These are phyloP conservation scores for Cryphonectria parasitica DNA, from an alignment of 2,329 filamentous ascomycete species.

Conservation along the genomic window DNA sequence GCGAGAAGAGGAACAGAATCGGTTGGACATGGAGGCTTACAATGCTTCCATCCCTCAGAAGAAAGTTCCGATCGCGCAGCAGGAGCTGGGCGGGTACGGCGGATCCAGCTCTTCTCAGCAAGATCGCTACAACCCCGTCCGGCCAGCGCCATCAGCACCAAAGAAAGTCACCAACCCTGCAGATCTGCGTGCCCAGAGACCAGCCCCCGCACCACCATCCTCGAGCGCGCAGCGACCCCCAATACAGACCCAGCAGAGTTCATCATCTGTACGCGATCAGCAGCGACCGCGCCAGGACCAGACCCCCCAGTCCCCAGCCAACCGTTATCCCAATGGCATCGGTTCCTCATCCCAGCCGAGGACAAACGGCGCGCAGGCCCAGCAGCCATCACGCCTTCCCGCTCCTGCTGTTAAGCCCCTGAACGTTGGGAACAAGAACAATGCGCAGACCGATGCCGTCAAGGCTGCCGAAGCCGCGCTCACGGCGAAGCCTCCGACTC, in stretches of 20 bases:
- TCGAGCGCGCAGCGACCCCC: slow-evolving; percentile 49
- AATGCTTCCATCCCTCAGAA: slow-evolving; percentile 87
- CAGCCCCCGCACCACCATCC: slow-evolving; percentile 71
- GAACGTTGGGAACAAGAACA: slow-evolving; percentile 73
- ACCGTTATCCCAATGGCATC: slow-evolving; percentile 62
- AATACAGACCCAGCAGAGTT: slow-evolving; percentile 54
- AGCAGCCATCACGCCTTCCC: slow-evolving; percentile 55
- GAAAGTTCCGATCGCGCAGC: slow-evolving; percentile 80
- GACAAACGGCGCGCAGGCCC: slow-evolving; percentile 49
- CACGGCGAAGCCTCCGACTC: slow-evolving; percentile 79
- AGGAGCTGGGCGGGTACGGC: slow-evolving; percentile 79
- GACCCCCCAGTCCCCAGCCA: slow-evolving; percentile 50
- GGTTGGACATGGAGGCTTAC: slow-evolving; percentile 82
- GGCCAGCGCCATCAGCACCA: slow-evolving; percentile 82
- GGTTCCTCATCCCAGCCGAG: slow-evolving; percentile 54
- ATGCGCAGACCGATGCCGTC: slow-evolving; percentile 65
- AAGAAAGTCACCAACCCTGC: slow-evolving; percentile 61
- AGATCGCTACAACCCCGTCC: slow-evolving; percentile 83
- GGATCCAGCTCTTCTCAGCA: slow-evolving; percentile 50
- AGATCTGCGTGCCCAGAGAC: slow-evolving; percentile 72
- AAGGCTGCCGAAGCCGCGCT: slow-evolving; percentile 90
- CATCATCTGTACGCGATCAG: slow-evolving; percentile 49
- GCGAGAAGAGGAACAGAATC: slow-evolving; percentile 70
- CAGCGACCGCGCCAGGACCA: slow-evolving; percentile 54
- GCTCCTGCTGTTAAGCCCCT: slow-evolving; percentile 67